Percentiles rank a stretch among this genome's conserved stretches.
These are phyloP conservation scores for Passiflora organensis DNA, from an alignment of 345 rosid genomes.

Conservation along the genomic window DNA sequence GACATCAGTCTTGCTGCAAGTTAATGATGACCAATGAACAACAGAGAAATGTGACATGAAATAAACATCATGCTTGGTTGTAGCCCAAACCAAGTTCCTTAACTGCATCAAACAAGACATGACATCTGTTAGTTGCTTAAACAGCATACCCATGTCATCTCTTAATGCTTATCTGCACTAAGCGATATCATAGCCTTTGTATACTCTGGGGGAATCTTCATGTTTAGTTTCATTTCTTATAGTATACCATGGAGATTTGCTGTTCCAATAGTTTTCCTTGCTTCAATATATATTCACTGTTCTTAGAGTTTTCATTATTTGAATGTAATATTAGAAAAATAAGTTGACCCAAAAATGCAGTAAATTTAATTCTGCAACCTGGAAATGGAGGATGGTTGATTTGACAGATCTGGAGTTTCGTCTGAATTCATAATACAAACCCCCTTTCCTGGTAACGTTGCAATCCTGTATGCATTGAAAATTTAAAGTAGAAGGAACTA, in stretches of 20 bases:
- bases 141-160: neutral
- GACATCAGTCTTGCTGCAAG: constrained; percentile 44
- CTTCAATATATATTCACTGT: too few species aligned
- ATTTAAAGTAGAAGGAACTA: neutral
- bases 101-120: constrained; percentile 23
- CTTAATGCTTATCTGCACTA: neutral
- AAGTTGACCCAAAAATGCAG: too few species aligned
- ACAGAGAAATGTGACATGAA: constrained; percentile 55
- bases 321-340: too few species aligned
- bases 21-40: constrained; percentile 52
- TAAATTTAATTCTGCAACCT: constrained; percentile 24
- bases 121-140: too few species aligned
- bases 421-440: constrained; percentile 42
- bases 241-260: too few species aligned
- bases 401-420: constrained; percentile 52
- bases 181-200: too few species aligned
- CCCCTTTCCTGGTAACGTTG: constrained; percentile 37
- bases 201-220: too few species aligned
- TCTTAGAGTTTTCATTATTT: too few species aligned
- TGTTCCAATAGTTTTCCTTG: too few species aligned
- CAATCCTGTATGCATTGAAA: constrained; percentile 31
- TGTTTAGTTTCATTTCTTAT: too few species aligned
- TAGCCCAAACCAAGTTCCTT: constrained; percentile 58
- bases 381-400: constrained; percentile 61
- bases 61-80: constrained; percentile 56